Percentiles rank a stretch among this genome's conserved stretches.
Conservation (phyloP, 2,329 filamentous ascomycete species). For the Phyllosticta capitalensis region DNA sequence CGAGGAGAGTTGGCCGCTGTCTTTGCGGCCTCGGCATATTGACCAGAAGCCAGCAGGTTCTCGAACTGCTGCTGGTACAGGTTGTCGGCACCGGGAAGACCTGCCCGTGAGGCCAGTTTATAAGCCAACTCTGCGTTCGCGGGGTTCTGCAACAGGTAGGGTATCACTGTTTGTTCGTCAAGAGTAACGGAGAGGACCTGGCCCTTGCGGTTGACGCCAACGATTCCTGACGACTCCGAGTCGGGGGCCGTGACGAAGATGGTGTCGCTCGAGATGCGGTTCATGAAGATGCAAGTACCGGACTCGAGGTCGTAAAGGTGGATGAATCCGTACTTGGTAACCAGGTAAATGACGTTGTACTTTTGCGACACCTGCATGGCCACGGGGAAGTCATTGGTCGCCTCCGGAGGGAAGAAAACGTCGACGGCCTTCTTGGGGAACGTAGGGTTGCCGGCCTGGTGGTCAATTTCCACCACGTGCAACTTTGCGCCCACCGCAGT, state of each 20-base stretch:
- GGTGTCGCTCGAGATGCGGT: conserved; percentile 97
- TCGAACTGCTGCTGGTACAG: conserved; percentile 92
- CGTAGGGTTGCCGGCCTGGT: conserved; percentile 74
- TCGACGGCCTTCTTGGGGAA: conserved; percentile 96
- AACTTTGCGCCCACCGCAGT: conserved; percentile 85
- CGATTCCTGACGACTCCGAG: conserved; percentile 72
- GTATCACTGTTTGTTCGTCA: conserved; percentile 83
- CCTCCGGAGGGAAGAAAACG: conserved; percentile 94
- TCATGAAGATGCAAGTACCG: conserved; percentile 96
- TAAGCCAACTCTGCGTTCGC: conserved; percentile 89
- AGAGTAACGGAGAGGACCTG: conserved; percentile 92
- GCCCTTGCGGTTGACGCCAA: conserved; percentile 95
- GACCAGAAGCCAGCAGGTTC: conserved; percentile 67
- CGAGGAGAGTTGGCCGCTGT: conserved; percentile 93
- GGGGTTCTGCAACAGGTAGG: conserved; percentile 92
- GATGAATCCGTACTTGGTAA: conserved; percentile 98
- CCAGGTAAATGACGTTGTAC: conserved; percentile 93
- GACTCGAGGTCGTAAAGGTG: conserved; percentile 97
- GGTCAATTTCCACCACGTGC: conserved; percentile 95
- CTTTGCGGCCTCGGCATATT: conserved; percentile 84
- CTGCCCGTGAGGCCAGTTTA: conserved; percentile 90
- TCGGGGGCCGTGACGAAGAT: conserved; percentile 93
- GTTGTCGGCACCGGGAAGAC: conserved; percentile 86
- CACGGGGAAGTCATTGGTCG: conserved; percentile 93
- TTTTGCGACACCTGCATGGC: conserved; percentile 95